Conservation (phyloP, 163 green algal genomes). For the Scenedesmus sp. region DNA sequence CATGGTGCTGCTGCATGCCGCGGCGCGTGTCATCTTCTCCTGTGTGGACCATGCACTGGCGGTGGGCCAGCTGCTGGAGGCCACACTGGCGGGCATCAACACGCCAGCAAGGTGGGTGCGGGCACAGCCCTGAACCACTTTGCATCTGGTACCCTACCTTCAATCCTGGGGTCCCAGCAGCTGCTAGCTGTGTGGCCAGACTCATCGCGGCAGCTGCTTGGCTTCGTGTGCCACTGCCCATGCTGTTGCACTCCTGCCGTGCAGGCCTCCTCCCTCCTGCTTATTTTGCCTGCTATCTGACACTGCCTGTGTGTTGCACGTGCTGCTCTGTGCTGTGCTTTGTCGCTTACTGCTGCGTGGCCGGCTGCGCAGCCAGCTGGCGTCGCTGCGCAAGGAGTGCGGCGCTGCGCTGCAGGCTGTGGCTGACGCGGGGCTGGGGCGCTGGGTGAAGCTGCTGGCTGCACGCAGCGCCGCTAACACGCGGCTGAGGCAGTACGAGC, state of each 20-base stretch:
- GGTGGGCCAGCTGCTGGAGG: conserved; percentile 56
- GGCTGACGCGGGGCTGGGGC: conserved; percentile 54
- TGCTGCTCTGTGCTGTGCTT: neutral
- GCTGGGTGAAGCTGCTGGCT: conserved; percentile 60
- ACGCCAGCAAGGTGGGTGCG: conserved; percentile 30
- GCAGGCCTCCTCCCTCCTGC: neutral
- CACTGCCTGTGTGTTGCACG: neutral
- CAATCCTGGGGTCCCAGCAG: neutral
- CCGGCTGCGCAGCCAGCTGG: conserved; percentile 30
- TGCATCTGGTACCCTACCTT: too few relatives aligned
- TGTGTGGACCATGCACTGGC: conserved; percentile 54
- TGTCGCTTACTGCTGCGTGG: neutral
- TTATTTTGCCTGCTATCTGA: neutral
- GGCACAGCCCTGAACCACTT: too few relatives aligned
- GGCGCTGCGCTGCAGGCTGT: conserved; percentile 51
- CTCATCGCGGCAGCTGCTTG: neutral
- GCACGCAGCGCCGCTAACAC: conserved; percentile 38
- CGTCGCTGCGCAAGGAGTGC: conserved; percentile 42
- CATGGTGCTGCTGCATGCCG: conserved; percentile 72
- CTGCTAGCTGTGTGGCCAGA: neutral
- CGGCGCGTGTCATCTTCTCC: conserved; percentile 51
- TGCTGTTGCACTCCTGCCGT: neutral
- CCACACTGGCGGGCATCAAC: conserved; percentile 29
- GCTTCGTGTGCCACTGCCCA: neutral
- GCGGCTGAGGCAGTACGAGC: conserved; percentile 62